Percentiles rank a stretch among this genome's conserved stretches.
Conservation (phyloP, 2,329 filamentous ascomycete genomes). For the Fusarium sp. region DNA sequence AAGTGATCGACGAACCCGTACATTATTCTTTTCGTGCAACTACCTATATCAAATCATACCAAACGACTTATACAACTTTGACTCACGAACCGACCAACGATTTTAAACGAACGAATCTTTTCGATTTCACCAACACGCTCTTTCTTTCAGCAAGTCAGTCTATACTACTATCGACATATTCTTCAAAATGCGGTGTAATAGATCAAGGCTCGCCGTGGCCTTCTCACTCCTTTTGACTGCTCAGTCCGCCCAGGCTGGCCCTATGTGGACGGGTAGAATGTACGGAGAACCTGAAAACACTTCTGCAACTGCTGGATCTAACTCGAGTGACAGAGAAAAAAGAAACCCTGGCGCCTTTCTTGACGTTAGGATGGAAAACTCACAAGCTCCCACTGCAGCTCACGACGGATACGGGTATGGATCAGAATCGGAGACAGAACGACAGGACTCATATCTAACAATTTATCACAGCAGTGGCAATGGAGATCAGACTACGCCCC, state of each 20-base stretch:
- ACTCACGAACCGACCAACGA: slow-evolving; percentile 24
- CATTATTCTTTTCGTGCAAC: background rate
- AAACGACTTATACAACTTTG: slow-evolving; percentile 14
- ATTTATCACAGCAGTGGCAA: slow-evolving; percentile 12
- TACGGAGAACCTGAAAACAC: slow-evolving; percentile 26
- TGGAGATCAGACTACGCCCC: slow-evolving; percentile 35
- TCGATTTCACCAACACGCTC: slow-evolving; percentile 7
- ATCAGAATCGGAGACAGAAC: background rate
- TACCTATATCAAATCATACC: background rate
- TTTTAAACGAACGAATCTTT: slow-evolving; percentile 6
- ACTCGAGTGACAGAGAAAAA: slow-evolving; percentile 28
- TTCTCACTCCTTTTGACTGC: slow-evolving; percentile 43
- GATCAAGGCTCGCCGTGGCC: slow-evolving; percentile 30
- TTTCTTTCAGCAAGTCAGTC: background rate
- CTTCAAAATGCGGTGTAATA: slow-evolving; percentile 37
- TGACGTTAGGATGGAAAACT: slow-evolving; percentile 20
- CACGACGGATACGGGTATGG: slow-evolving; percentile 32
- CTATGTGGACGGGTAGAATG: slow-evolving; percentile 47
- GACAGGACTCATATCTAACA: slow-evolving; percentile 14
- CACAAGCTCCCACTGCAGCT: slow-evolving; percentile 26
- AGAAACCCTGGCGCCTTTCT: slow-evolving; percentile 33
- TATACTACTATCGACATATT: background rate
- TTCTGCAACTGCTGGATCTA: background rate
- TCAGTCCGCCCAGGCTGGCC: slow-evolving; percentile 48
- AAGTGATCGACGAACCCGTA: slow-evolving; percentile 9